Percentiles rank a stretch among this genome's conserved stretches.
These are phyloP conservation scores for Aspergillus melleus DNA, from an alignment of 2,329 filamentous ascomycete genomes.

Conservation along the genomic window DNA sequence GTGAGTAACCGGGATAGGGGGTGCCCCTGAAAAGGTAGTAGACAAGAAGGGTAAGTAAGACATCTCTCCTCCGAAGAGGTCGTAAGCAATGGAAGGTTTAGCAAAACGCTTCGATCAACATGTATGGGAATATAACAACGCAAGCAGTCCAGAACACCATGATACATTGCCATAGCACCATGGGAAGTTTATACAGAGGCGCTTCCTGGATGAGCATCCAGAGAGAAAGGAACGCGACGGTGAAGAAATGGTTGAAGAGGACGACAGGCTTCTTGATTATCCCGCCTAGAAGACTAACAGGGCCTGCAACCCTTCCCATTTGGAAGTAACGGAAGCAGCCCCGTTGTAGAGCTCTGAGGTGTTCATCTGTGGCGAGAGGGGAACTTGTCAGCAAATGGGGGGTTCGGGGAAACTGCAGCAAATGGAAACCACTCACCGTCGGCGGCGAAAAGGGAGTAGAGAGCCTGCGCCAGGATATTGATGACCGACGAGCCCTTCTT, in stretches of 20 bases:
- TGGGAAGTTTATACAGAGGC: slow-evolving; percentile 58
- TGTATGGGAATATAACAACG: slow-evolving; percentile 78
- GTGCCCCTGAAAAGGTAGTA: not conserved
- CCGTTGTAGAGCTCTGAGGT: slow-evolving; percentile 76
- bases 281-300: slow-evolving; percentile 77
- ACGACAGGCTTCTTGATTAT: slow-evolving; percentile 74
- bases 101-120: slow-evolving; percentile 65
- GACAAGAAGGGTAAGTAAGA: not conserved
- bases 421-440: slow-evolving; percentile 50
- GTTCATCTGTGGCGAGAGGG: slow-evolving; percentile 49
- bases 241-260: slow-evolving; percentile 91
- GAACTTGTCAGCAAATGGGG: slow-evolving; percentile 7
- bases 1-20: slow-evolving; percentile 1
- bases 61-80: not conserved
- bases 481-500: slow-evolving; percentile 83
- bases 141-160: slow-evolving; percentile 78
- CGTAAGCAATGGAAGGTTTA: slow-evolving; percentile 20
- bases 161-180: slow-evolving; percentile 65
- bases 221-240: slow-evolving; percentile 84
- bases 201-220: slow-evolving; percentile 63
- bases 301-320: slow-evolving; percentile 70
- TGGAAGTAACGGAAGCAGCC: slow-evolving; percentile 95
- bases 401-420: not conserved
- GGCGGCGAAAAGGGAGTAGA: slow-evolving; percentile 90
- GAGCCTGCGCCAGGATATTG: slow-evolving; percentile 94